Conservation (phyloP, 2,329 filamentous ascomycete genomes). For the Trichoderma sp. region DNA sequence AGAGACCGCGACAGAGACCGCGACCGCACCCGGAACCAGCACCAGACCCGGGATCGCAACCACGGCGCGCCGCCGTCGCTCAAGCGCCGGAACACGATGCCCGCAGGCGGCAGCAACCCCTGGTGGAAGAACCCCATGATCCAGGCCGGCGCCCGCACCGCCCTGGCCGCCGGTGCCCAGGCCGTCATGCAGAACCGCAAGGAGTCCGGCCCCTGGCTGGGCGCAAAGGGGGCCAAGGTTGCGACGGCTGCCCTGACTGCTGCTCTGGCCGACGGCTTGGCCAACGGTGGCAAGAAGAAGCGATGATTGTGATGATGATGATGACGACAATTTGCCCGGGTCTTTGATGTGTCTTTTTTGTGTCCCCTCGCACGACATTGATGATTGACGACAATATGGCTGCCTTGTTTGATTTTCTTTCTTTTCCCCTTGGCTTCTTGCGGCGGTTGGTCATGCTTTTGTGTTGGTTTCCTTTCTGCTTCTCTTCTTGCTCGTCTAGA, state of each 20-base stretch:
- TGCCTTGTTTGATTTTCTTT: too few species aligned
- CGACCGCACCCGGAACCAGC: background rate
- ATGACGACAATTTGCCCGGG: background rate
- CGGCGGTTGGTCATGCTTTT: too few species aligned
- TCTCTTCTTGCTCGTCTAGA: background rate
- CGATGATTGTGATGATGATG: background rate
- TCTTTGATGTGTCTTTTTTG: background rate
- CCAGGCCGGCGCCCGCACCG: conserved; percentile 50
- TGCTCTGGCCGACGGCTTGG: conserved; percentile 52
- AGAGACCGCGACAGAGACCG: background rate
- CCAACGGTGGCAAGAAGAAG: conserved; percentile 39
- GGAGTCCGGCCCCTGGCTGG: conserved; percentile 51
- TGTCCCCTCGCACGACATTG: background rate
- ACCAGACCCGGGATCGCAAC: background rate
- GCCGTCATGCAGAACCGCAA: conserved; percentile 51
- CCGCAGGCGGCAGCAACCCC: conserved; percentile 33
- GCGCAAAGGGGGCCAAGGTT: conserved; percentile 52
- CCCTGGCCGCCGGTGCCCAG: conserved; percentile 52
- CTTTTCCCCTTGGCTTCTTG: too few species aligned
- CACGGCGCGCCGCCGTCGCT: background rate
- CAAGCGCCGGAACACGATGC: conserved; percentile 40
- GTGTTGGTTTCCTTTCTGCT: background rate
- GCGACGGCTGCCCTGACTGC: conserved; percentile 54
- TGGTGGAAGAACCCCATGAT: conserved; percentile 46
- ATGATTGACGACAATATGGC: too few species aligned